Conservation (phyloP, 495 filamentous ascomycete species). For the Chaetomidium leptoderma region DNA sequence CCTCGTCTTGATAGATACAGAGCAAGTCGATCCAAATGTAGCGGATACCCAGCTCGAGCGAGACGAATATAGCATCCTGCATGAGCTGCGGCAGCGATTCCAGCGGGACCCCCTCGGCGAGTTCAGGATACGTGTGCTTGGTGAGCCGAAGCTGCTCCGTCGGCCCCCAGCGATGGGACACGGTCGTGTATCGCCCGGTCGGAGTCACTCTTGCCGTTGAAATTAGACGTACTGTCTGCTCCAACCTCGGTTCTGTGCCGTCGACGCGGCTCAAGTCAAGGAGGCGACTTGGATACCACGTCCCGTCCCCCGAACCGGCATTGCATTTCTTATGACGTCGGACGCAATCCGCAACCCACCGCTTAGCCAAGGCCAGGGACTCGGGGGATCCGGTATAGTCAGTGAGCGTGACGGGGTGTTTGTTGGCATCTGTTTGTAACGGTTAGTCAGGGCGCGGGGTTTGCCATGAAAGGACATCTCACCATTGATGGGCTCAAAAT, state of each 20-base stretch:
- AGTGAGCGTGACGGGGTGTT: background rate
- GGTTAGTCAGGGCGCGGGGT: background rate
- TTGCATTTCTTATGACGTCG: background rate
- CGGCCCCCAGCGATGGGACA: background rate
- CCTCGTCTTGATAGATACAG: background rate
- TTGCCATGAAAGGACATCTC: background rate
- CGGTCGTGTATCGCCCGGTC: background rate
- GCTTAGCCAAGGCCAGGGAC: background rate
- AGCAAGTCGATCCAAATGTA: background rate
- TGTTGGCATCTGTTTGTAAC: background rate
- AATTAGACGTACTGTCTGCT: background rate
- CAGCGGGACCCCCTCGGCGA: background rate
- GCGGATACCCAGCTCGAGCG: background rate
- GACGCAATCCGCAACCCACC: background rate
- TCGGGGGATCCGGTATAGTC: background rate
- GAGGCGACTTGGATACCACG: background rate
- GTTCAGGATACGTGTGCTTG: background rate
- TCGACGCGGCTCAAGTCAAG: background rate
- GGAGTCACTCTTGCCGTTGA: background rate
- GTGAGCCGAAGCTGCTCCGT: conserved; percentile 1
- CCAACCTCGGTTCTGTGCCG: background rate
- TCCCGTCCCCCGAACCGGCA: background rate
- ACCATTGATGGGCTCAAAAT: background rate
- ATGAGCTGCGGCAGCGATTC: background rate
- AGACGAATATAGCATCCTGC: background rate